These are phyloP conservation scores for Penicillium sp. DNA, from an alignment of 2,329 filamentous ascomycete genomes.

Conservation along the genomic window DNA sequence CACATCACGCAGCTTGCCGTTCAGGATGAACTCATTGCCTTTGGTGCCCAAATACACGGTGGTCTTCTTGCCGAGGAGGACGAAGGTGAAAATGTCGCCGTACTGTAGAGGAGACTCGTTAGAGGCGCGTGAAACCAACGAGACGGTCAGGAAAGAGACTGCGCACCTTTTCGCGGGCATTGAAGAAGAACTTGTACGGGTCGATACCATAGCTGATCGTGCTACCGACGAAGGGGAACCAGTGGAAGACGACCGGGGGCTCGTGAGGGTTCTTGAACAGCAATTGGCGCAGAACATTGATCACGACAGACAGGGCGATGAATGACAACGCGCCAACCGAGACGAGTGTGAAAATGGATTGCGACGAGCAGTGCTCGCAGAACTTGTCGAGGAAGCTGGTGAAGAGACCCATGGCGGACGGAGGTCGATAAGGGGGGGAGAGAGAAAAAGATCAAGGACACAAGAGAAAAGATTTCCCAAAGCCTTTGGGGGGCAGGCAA, in stretches of 20 bases:
- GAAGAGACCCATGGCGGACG: conserved; percentile 54
- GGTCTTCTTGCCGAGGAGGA: conserved; percentile 84
- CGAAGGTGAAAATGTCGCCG: conserved; percentile 86
- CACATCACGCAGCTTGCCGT: conserved; percentile 86
- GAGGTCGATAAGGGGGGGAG: background rate
- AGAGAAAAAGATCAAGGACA: conserved; percentile 1
- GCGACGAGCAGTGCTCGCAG: conserved; percentile 49
- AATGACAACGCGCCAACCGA: conserved; percentile 50
- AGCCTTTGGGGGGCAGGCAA: conserved; percentile 2
- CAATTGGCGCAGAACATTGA: conserved; percentile 80
- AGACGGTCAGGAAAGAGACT: background rate
- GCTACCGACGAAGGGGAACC: conserved; percentile 75
- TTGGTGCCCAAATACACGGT: conserved; percentile 80
- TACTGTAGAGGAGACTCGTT: conserved; percentile 55
- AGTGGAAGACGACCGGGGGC: conserved; percentile 68
- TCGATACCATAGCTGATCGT: conserved; percentile 95
- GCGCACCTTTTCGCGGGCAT: conserved; percentile 70
- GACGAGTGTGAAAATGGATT: conserved; percentile 49
- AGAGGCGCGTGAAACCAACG: background rate
- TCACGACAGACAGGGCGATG: conserved; percentile 60
- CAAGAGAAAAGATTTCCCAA: background rate
- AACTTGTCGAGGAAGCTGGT: conserved; percentile 48
- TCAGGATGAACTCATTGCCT: conserved; percentile 89
- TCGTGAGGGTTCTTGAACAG: conserved; percentile 81
- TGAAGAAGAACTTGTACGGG: conserved; percentile 63